Evolutionary conservation across 2,329 filamentous ascomycete genomes (phyloP), one percentile per base, ranked within the genome.

Genomic region (Ceratocystis eucalypticola): DNA sequence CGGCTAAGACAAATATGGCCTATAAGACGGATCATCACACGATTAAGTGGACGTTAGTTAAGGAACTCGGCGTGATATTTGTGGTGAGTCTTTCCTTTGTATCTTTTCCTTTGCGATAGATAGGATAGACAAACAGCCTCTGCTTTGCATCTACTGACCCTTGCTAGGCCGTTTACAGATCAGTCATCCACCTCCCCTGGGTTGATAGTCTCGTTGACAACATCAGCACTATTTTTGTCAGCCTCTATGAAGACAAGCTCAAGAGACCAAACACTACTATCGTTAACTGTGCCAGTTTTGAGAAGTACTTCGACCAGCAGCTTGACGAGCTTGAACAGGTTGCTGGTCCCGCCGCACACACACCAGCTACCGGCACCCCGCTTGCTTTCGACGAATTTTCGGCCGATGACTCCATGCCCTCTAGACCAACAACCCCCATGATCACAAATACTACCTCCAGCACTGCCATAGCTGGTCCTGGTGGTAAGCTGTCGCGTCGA

Each of bases 181-280:
- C 92, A 48, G 84, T 99, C 41, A 83, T 99, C 37, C 92, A 96
- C 75, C 84, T 99, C 7, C 92, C 89, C 12, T 99, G 95, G 94
- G 90, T 97, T 70, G 94, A 99, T 76, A 91, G 94, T 75, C 86
- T 99, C 61, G 85, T 99, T 70, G 93, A 96, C 73, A 96, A 97
- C 72, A 91, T 97, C 72, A 90, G 88, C 74, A 91, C 89, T 8
- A 86, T 99, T 44, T 99, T 97, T 73, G 82, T 94, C 70, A 89
- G 91, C 70, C 82, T 96, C 33, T 99, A 97, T 75, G 89, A 87
- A 70, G 88, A 94, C 67, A 88, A 96, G 75, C 79, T 99, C 66
- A 91, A 86, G 74, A 89, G 89, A 71, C 84, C 88, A 30, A 84
- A 93, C 73, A 89, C 86, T 10, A 91, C 88, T 65, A 80, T 89